Conservation (phyloP, 768 basidiomycete species). For the Porpolomopsis calyptriformis region DNA sequence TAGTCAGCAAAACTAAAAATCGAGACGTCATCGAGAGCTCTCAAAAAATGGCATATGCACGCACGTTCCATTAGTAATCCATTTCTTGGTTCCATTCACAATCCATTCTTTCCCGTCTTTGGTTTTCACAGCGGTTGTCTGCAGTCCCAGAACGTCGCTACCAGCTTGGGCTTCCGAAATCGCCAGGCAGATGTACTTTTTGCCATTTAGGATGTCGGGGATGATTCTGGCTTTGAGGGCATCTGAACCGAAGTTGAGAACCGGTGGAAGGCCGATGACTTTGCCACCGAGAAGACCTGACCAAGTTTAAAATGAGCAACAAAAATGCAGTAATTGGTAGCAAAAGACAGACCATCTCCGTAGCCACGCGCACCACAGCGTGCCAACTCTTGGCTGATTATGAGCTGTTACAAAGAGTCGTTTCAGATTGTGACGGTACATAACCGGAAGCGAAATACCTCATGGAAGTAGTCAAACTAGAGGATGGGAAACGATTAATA, state of each 20-base stretch:
- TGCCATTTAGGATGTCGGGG: constrained; percentile 56
- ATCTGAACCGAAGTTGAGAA: constrained; percentile 69
- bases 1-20: constrained; percentile 6
- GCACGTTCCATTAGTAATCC: constrained; percentile 72
- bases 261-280: constrained; percentile 77
- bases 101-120: constrained; percentile 73
- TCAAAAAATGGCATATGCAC: constrained; percentile 48
- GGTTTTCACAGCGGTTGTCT: constrained; percentile 63
- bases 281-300: constrained; percentile 56
- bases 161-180: constrained; percentile 87
- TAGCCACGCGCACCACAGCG: constrained; percentile 69
- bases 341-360: constrained; percentile 46
- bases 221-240: constrained; percentile 40
- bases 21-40: constrained; percentile 13
- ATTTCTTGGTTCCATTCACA: constrained; percentile 57
- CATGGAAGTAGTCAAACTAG: constrained; percentile 86
- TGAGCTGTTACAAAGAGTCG: constrained; percentile 32
- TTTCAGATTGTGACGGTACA: background rate
- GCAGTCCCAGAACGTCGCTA: constrained; percentile 67
- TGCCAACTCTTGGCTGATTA: constrained; percentile 69
- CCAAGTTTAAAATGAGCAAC: background rate
- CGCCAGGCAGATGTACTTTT: constrained; percentile 75
- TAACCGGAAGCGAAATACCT: constrained; percentile 24
- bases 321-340: background rate
- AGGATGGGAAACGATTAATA: constrained; percentile 7